These are phyloP conservation scores for Veloboletus limbatus DNA, from an alignment of 1,284 basidiomycete species.

Conservation along the genomic window DNA sequence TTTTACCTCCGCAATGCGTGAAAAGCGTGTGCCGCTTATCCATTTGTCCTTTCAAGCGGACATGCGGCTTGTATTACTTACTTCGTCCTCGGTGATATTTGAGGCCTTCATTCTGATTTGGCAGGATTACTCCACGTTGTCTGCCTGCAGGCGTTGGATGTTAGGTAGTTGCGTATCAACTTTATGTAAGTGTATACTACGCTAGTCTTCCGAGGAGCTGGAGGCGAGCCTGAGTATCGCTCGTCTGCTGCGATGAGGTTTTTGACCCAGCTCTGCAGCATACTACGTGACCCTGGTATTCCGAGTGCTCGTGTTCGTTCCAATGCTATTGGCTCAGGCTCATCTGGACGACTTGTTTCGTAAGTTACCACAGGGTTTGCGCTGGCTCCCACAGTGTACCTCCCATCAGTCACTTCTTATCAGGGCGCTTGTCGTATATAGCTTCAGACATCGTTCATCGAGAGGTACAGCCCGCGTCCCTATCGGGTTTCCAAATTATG, in stretches of 20 bases:
- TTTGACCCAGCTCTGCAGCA: background rate
- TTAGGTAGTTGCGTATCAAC: conserved; percentile 26
- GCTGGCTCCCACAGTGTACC: conserved; percentile 31
- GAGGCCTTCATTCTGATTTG: conserved; percentile 30
- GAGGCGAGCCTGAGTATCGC: background rate
- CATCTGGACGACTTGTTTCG: conserved; percentile 9
- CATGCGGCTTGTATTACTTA: conserved; percentile 35
- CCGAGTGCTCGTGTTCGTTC: no score
- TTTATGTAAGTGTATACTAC: conserved; percentile 33
- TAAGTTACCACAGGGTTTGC: conserved; percentile 12
- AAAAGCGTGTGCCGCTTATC: conserved; percentile 52
- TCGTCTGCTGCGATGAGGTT: background rate
- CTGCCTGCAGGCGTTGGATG: conserved; percentile 62
- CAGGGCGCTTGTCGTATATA: conserved; percentile 36
- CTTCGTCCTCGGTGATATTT: conserved; percentile 35
- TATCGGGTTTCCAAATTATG: conserved; percentile 32
- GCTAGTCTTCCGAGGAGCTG: conserved; percentile 8
- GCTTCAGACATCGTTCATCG: conserved; percentile 35
- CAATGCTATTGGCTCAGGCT: no score
- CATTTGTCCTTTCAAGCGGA: conserved; percentile 33
- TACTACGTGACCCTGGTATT: no score
- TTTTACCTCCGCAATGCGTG: conserved; percentile 40
- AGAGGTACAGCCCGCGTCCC: conserved; percentile 29
- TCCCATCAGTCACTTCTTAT: conserved; percentile 48
- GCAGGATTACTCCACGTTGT: conserved; percentile 50